Percentiles rank a stretch among this genome's conserved stretches.
Evolutionary conservation across 148 eudicot genomes (phyloP).

Genomic region (Cornus florida): DNA sequence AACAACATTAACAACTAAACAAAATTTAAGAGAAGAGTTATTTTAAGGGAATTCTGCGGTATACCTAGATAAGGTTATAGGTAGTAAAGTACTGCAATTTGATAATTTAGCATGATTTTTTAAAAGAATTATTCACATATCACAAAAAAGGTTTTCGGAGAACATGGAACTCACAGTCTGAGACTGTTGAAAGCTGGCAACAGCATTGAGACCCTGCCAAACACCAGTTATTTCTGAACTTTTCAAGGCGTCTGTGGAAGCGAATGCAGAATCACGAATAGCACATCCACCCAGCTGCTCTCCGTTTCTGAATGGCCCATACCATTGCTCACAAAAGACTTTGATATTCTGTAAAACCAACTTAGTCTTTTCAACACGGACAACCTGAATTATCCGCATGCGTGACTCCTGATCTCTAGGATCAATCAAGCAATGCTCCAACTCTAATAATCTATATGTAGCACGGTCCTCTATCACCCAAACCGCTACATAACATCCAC

Average conservation of each 20-base stretch:
- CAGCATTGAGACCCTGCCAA: slow-evolving; percentile 65
- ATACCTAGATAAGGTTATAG: no score
- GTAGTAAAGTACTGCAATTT: not conserved
- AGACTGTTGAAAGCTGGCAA: slow-evolving; percentile 47
- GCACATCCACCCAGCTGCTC: slow-evolving; percentile 97
- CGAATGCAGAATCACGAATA: slow-evolving; percentile 86
- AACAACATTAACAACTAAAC: not conserved
- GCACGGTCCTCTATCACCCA: slow-evolving; percentile 36
- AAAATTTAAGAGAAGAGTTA: not conserved
- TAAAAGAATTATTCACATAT: not conserved
- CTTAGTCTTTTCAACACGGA: slow-evolving; percentile 39
- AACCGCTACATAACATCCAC: slow-evolving; percentile 73
- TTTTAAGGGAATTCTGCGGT: not conserved
- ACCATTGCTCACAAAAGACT: slow-evolving; percentile 93
- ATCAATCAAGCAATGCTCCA: slow-evolving; percentile 89
- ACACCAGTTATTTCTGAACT: slow-evolving; percentile 53
- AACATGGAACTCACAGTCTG: slow-evolving; percentile 36
- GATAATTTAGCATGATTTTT: not conserved
- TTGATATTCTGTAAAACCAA: slow-evolving; percentile 41
- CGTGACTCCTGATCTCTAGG: slow-evolving; percentile 74
- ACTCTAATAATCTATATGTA: slow-evolving; percentile 42
- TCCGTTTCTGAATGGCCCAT: slow-evolving; percentile 95
- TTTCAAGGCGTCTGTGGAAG: slow-evolving; percentile 55
- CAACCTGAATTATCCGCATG: slow-evolving; percentile 67
- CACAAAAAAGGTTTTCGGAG: not conserved